Evolutionary conservation across 805 yeast species (phyloP).

Genomic region (Ogataea nitratoaversa): DNA sequence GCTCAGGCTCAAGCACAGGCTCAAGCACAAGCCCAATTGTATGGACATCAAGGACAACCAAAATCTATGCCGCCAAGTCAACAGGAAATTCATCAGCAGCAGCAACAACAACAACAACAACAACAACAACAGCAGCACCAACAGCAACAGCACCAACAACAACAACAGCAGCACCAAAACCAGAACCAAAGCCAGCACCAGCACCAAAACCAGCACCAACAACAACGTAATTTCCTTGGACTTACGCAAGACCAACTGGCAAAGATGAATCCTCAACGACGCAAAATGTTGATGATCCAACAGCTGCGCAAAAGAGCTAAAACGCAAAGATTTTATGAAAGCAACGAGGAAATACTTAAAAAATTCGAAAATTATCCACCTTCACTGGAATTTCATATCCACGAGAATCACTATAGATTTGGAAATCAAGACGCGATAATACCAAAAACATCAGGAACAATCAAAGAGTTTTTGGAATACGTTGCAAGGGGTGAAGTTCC

Average conservation of each 20-base stretch:
- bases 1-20: background rate
- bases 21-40: slow-evolving; percentile 7
- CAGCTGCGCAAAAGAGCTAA: slow-evolving; percentile 40
- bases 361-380: slow-evolving; percentile 77
- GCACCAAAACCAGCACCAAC: slow-evolving; percentile 22
- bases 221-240: slow-evolving; percentile 23
- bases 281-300: slow-evolving; percentile 38
- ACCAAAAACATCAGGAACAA: slow-evolving; percentile 72
- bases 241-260: slow-evolving; percentile 29
- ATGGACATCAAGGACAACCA: background rate
- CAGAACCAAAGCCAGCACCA: background rate
- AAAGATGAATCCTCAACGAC: slow-evolving; percentile 36
- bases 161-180: slow-evolving; percentile 14
- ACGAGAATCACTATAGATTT: slow-evolving; percentile 86
- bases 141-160: background rate
- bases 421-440: slow-evolving; percentile 86
- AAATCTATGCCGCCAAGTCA: background rate
- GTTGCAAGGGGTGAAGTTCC: slow-evolving; percentile 83
- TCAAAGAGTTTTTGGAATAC: slow-evolving; percentile 74
- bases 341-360: slow-evolving; percentile 65
- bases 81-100: background rate
- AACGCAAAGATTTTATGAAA: slow-evolving; percentile 59
- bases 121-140: slow-evolving; percentile 1
- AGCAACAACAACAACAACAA: background rate
- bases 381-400: slow-evolving; percentile 83